Evolutionary conservation across 1,284 basidiomycete genomes (phyloP).

Genomic region (Trichosporon ovoides): DNA sequence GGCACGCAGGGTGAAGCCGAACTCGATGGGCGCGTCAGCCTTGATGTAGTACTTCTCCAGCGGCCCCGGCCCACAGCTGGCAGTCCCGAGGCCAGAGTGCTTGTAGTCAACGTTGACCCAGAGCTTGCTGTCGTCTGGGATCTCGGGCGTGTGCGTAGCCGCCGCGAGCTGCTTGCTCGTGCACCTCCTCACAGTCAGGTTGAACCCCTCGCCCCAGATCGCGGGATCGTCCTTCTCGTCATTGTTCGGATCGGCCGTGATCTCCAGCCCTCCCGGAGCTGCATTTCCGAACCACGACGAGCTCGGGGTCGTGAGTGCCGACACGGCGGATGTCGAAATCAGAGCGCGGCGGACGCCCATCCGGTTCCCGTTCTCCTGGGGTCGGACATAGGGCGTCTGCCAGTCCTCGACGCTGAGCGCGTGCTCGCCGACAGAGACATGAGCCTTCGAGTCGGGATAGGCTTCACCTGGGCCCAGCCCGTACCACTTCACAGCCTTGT

Average conservation of each 20-base stretch:
- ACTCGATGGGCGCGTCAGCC: neutral
- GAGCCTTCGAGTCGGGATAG: constrained; percentile 18
- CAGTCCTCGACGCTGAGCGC: constrained; percentile 17
- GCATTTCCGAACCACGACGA: constrained; percentile 7
- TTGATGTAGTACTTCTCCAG: constrained; percentile 16
- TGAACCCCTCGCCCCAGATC: neutral
- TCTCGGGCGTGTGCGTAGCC: constrained; percentile 20
- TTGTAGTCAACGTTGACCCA: constrained; percentile 23
- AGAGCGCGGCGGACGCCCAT: constrained; percentile 15
- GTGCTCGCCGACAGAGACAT: constrained; percentile 9
- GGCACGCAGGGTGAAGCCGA: neutral
- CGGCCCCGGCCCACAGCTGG: constrained; percentile 18
- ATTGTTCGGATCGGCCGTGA: neutral
- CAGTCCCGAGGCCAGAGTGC: constrained; percentile 20
- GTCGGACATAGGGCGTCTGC: constrained; percentile 23
- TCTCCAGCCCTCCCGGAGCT: neutral
- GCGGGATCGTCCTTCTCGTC: neutral
- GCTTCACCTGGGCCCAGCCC: constrained; percentile 20
- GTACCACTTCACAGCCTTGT: constrained; percentile 12
- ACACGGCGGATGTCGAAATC: neutral
- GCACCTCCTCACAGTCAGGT: constrained; percentile 22
- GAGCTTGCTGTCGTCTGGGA: constrained; percentile 15
- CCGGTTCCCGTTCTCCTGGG: constrained; percentile 23
- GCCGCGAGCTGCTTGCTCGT: constrained; percentile 18
- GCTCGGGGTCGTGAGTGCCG: neutral